Conservation (phyloP, 2,329 filamentous ascomycete genomes). For the Trichoderma arundinaceum region DNA sequence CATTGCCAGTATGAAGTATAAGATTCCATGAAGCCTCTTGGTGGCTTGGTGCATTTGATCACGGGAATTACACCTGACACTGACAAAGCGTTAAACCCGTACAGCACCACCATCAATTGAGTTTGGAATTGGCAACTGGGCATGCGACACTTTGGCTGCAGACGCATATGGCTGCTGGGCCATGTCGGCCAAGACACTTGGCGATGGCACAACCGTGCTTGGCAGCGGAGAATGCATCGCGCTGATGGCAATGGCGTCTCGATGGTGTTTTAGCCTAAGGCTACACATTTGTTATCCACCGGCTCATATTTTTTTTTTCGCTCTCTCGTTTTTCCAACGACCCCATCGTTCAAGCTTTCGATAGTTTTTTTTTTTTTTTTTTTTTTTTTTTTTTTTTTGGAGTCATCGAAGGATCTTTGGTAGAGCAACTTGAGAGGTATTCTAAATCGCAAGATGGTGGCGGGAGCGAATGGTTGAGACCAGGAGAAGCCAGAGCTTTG, state of each 20-base stretch:
- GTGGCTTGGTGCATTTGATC: neutral
- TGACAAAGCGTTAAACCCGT: neutral
- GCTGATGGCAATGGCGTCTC: neutral
- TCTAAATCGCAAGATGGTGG: neutral
- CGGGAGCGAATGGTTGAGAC: neutral
- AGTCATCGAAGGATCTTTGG: neutral
- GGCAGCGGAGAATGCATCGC: conserved; percentile 8
- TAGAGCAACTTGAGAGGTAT: neutral
- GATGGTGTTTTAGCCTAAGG: neutral
- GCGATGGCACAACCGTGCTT: conserved; percentile 14
- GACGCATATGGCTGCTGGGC: neutral
- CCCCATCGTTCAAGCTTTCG: conserved; percentile 3
- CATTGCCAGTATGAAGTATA: neutral
- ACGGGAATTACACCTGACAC: conserved; percentile 5
- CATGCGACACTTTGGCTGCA: conserved; percentile 16
- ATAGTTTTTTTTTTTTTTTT: neutral
- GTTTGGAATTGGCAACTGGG: neutral
- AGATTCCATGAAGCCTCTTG: neutral
- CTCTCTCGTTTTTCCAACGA: neutral
- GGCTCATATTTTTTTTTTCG: neutral
- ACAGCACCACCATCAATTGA: neutral
- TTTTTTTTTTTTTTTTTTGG: neutral
- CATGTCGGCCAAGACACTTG: conserved; percentile 19
- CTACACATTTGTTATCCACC: neutral
- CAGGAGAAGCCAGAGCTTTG: neutral